These are phyloP conservation scores for Colletotrichum navitas DNA, from an alignment of 2,329 filamentous ascomycete species.

Conservation along the genomic window DNA sequence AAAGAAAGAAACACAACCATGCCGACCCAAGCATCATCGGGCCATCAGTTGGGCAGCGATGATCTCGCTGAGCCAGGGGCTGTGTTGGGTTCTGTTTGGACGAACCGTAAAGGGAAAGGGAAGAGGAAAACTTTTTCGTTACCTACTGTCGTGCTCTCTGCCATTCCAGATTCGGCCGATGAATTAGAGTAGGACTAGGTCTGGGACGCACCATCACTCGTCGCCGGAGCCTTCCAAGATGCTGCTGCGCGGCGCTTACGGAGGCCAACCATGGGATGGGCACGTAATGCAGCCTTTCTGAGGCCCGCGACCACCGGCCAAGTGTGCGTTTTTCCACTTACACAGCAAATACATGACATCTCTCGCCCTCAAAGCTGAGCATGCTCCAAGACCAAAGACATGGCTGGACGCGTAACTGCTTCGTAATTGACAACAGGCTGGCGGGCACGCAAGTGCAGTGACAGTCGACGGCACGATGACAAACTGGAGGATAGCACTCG, in stretches of 20 bases:
- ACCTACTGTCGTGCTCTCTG: neutral
- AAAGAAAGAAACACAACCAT: conserved; percentile 30
- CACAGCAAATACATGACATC: conserved; percentile 12
- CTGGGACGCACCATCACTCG: neutral
- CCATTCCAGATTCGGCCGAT: conserved; percentile 7
- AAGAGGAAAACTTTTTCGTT: conserved; percentile 2
- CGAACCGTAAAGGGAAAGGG: neutral
- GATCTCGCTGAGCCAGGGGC: conserved; percentile 25
- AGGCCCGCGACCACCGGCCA: conserved; percentile 7
- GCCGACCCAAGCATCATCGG: conserved; percentile 23
- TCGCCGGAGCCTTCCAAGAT: neutral
- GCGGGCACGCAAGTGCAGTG: conserved; percentile 6
- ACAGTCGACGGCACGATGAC: neutral
- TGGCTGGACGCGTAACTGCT: conserved; percentile 22
- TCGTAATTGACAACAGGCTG: conserved; percentile 28
- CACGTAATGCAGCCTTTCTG: conserved; percentile 4
- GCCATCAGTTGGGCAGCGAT: conserved; percentile 39
- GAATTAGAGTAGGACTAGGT: neutral
- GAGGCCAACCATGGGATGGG: conserved; percentile 36
- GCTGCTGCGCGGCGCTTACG: conserved; percentile 31
- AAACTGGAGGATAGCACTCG: conserved; percentile 5
- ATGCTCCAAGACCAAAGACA: conserved; percentile 3
- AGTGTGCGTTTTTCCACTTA: conserved; percentile 8
- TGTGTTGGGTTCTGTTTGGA: conserved; percentile 22
- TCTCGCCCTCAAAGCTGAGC: conserved; percentile 32